phyloP scores from a whole-genome alignment of 805 yeast species.

The Myxozyma udenii region DNA sequence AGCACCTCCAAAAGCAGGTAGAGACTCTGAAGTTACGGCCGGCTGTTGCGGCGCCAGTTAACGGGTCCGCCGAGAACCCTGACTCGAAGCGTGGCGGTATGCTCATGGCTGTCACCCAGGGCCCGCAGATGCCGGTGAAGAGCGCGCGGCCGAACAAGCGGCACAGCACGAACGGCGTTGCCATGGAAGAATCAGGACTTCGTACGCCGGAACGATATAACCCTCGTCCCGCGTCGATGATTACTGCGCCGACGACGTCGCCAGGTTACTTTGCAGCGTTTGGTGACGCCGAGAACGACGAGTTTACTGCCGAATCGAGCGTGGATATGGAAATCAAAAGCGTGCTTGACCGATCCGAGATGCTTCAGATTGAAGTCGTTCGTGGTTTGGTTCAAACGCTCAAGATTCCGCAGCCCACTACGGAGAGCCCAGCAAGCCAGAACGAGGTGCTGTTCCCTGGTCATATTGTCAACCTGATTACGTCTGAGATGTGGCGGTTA shows the following conservation, averaged over 20 bases:
- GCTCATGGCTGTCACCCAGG: not conserved
- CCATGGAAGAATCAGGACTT: constrained; percentile 14
- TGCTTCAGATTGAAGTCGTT: constrained; percentile 74
- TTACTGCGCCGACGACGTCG: constrained; percentile 8
- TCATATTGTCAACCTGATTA: constrained; percentile 82
- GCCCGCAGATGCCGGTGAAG: constrained; percentile 4
- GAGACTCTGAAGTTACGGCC: constrained; percentile 43
- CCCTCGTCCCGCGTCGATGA: constrained; percentile 34
- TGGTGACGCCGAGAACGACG: constrained; percentile 18
- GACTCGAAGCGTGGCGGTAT: not conserved
- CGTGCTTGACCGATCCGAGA: constrained; percentile 37
- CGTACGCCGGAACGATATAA: constrained; percentile 26
- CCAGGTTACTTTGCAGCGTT: constrained; percentile 28
- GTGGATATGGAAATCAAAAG: constrained; percentile 38
- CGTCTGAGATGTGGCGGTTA: constrained; percentile 97
- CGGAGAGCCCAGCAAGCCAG: constrained; percentile 74
- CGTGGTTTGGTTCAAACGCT: constrained; percentile 82
- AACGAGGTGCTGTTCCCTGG: constrained; percentile 96
- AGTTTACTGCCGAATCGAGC: constrained; percentile 29
- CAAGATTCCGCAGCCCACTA: constrained; percentile 81
- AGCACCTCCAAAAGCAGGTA: constrained; percentile 33
- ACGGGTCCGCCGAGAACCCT: not conserved
- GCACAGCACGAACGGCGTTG: constrained; percentile 16
- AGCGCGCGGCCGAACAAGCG: constrained; percentile 16
- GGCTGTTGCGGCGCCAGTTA: constrained; percentile 22